A percentile compares a stretch with the other conserved stretches of the same genome.
Evolutionary conservation across 495 filamentous ascomycete species (phyloP).

Genomic region (Cenococcum geophilum): DNA sequence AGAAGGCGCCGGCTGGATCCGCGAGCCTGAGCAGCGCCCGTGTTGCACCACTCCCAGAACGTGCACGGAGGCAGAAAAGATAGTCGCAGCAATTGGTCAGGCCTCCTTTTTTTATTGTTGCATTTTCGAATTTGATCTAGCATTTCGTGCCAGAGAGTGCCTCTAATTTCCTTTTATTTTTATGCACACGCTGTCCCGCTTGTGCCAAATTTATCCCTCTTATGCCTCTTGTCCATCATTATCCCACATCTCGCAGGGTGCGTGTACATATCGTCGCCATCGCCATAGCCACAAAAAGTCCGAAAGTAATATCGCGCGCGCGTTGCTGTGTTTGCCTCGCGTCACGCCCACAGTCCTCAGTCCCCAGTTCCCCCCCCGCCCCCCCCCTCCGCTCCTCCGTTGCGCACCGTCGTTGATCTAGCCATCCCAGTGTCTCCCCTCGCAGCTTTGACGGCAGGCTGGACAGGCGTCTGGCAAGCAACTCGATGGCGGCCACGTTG

Average conservation of each 20-base stretch:
- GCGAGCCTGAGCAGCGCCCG: neutral
- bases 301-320: neutral
- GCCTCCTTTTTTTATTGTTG: slow-evolving; percentile 2
- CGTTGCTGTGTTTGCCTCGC: neutral
- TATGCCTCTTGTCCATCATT: neutral
- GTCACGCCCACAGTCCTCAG: neutral
- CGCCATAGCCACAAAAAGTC: neutral
- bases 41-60: neutral
- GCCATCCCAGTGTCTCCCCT: no score
- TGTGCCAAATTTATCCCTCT: neutral
- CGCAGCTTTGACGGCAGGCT: neutral
- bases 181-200: neutral
- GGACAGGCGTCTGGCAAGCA: neutral
- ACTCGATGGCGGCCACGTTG: slow-evolving; percentile 5
- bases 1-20: neutral
- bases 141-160: neutral
- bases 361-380: neutral
- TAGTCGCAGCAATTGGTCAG: neutral
- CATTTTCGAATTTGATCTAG: neutral
- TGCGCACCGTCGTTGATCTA: neutral
- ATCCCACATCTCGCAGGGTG: neutral
- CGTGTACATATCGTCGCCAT: no score
- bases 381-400: neutral
- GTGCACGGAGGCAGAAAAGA: neutral
- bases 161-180: slow-evolving; percentile 6